Conservation (phyloP, 2,329 filamentous ascomycete genomes). For the Xylogone sp. region DNA sequence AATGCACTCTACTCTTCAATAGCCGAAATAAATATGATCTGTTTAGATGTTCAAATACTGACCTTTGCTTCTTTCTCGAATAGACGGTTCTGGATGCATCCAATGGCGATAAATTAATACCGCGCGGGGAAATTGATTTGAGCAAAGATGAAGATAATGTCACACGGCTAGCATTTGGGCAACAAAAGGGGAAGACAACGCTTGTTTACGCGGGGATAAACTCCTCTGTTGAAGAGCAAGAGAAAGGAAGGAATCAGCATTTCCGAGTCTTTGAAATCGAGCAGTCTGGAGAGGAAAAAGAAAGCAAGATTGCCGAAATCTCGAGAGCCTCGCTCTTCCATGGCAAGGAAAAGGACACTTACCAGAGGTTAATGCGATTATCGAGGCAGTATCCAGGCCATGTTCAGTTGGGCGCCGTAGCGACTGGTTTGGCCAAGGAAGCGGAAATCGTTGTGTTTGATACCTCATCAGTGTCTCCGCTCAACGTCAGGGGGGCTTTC, state of each 20-base stretch:
- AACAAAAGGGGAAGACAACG: slow-evolving; percentile 51
- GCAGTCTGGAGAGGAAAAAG: slow-evolving; percentile 19
- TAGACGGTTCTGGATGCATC: slow-evolving; percentile 29
- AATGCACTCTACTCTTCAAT: too few relatives aligned
- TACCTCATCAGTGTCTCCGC: slow-evolving; percentile 48
- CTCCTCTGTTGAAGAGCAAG: slow-evolving; percentile 67
- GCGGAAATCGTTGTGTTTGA: slow-evolving; percentile 81
- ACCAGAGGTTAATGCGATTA: slow-evolving; percentile 57
- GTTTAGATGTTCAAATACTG: slow-evolving; percentile 1
- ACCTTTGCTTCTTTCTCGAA: background rate
- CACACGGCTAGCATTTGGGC: slow-evolving; percentile 72
- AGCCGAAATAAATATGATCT: background rate
- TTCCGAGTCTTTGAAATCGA: slow-evolving; percentile 70
- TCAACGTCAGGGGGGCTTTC: slow-evolving; percentile 45
- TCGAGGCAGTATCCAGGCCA: slow-evolving; percentile 45
- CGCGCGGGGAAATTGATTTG: slow-evolving; percentile 71
- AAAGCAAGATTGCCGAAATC: slow-evolving; percentile 44
- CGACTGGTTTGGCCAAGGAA: slow-evolving; percentile 71
- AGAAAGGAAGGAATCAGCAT: slow-evolving; percentile 77
- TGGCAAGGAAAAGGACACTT: slow-evolving; percentile 45
- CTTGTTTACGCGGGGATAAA: slow-evolving; percentile 77
- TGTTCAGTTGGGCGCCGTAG: slow-evolving; percentile 69
- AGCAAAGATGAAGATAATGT: slow-evolving; percentile 86
- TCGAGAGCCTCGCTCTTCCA: slow-evolving; percentile 51
- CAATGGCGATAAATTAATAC: slow-evolving; percentile 40